Percentiles rank a stretch among this genome's conserved stretches.
Evolutionary conservation across 305 asterid species (phyloP).

Genomic region (Stenogyne calaminthoides): DNA sequence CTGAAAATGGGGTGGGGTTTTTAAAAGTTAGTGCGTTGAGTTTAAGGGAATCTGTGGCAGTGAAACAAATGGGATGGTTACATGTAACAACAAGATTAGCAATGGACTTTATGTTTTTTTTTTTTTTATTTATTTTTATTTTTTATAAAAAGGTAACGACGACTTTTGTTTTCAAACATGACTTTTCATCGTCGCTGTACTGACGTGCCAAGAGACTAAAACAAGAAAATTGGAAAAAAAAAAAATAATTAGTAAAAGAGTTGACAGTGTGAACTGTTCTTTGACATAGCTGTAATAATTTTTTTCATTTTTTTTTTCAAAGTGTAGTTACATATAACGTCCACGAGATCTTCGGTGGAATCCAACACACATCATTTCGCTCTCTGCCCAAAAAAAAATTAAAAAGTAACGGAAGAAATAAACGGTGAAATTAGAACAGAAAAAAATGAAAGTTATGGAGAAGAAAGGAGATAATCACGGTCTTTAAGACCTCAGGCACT

Average conservation of each 20-base stretch:
- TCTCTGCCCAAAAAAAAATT: slow-evolving; percentile 21
- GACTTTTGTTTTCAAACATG: slow-evolving; percentile 36
- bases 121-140: not conserved
- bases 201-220: slow-evolving; percentile 42
- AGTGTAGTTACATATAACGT: slow-evolving; percentile 36
- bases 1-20: slow-evolving; percentile 23
- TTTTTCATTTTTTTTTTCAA: slow-evolving; percentile 4
- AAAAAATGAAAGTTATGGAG: not conserved
- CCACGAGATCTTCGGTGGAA: slow-evolving; percentile 41
- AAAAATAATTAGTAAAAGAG: slow-evolving; percentile 31
- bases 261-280: slow-evolving; percentile 46
- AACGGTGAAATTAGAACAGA: not conserved
- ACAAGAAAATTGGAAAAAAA: slow-evolving; percentile 19
- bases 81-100: slow-evolving; percentile 44
- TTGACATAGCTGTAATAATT: slow-evolving; percentile 23
- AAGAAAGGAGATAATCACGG: not conserved
- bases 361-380: slow-evolving; percentile 27
- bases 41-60: slow-evolving; percentile 55
- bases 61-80: slow-evolving; percentile 42
- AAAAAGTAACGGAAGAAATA: slow-evolving; percentile 14
- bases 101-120: slow-evolving; percentile 30
- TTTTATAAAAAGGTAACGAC: not conserved
- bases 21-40: slow-evolving; percentile 51
- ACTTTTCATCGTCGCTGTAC: slow-evolving; percentile 34
- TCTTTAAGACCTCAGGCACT: not conserved